Evolutionary conservation across 2,329 filamentous ascomycete genomes (phyloP).

Genomic region (Knufia petricola): DNA sequence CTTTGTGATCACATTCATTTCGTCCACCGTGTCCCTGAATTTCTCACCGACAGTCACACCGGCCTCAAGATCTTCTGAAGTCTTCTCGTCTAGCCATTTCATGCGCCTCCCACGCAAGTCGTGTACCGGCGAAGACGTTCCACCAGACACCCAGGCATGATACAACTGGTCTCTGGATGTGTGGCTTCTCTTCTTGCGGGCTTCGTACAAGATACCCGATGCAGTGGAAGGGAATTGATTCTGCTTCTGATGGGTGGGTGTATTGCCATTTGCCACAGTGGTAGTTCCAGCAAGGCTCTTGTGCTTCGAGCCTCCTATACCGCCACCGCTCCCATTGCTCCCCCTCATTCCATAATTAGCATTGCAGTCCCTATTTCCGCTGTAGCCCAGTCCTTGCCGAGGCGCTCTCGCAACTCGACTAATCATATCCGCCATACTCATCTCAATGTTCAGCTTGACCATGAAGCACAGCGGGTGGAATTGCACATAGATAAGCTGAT

Average conservation of each 20-base stretch:
- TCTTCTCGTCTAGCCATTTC: too few relatives aligned
- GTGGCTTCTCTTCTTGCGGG: too few relatives aligned
- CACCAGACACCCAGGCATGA: too few relatives aligned
- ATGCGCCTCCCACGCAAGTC: too few relatives aligned
- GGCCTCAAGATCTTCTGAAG: too few relatives aligned
- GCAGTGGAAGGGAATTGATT: too few relatives aligned
- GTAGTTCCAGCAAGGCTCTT: not conserved
- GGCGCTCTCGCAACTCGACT: constrained; percentile 26
- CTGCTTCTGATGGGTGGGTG: not conserved
- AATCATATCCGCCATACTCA: constrained; percentile 36
- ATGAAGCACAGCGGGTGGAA: constrained; percentile 23
- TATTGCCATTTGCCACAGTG: not conserved
- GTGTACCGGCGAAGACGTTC: too few relatives aligned
- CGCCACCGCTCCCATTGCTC: not conserved
- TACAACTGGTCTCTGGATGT: too few relatives aligned
- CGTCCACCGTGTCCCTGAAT: too few relatives aligned
- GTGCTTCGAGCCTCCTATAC: not conserved
- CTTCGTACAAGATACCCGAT: too few relatives aligned
- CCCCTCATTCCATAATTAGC: not conserved
- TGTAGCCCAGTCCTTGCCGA: not conserved
- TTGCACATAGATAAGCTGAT: constrained; percentile 7
- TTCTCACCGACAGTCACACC: too few relatives aligned
- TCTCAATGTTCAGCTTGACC: constrained; percentile 38
- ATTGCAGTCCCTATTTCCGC: not conserved
- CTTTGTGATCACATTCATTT: too few relatives aligned